Evolutionary conservation across 495 filamentous ascomycete species (phyloP).

Genomic region (Platismatia glauca): DNA sequence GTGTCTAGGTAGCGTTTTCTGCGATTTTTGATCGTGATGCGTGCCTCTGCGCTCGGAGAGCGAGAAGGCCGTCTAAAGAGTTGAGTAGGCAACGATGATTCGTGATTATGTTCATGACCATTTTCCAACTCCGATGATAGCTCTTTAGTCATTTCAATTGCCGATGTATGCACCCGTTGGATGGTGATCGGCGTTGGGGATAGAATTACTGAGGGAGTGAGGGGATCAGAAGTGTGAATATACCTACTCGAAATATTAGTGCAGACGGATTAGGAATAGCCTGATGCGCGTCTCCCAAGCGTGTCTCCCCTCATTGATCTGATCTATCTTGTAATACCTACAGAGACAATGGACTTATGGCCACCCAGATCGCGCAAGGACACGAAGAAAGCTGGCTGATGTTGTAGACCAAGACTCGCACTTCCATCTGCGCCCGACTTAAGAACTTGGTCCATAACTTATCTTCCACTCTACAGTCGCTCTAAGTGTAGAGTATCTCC

Average conservation of each 20-base stretch:
- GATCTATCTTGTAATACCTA: too few species aligned
- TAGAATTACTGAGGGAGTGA: neutral
- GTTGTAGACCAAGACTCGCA: too few species aligned
- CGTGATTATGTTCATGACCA: neutral
- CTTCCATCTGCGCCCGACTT: too few species aligned
- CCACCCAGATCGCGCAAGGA: too few species aligned
- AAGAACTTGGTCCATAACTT: neutral
- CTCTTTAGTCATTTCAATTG: neutral
- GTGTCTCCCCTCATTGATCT: neutral
- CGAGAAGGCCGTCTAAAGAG: slow-evolving; percentile 1
- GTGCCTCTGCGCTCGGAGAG: slow-evolving; percentile 22
- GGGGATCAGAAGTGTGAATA: neutral
- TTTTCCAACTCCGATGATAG: neutral
- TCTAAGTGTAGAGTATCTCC: neutral
- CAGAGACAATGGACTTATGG: neutral
- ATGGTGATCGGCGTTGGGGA: neutral
- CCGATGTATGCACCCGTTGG: neutral
- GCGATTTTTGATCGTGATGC: slow-evolving; percentile 49
- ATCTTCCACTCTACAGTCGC: neutral
- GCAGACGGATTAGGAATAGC: neutral
- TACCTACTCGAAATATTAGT: neutral
- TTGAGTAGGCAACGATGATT: neutral
- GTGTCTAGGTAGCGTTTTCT: slow-evolving; percentile 55
- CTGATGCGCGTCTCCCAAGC: neutral
- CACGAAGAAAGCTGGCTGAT: too few species aligned